Evolutionary conservation across 805 yeast genomes (phyloP).

Genomic region (Candida silvicultrix): DNA sequence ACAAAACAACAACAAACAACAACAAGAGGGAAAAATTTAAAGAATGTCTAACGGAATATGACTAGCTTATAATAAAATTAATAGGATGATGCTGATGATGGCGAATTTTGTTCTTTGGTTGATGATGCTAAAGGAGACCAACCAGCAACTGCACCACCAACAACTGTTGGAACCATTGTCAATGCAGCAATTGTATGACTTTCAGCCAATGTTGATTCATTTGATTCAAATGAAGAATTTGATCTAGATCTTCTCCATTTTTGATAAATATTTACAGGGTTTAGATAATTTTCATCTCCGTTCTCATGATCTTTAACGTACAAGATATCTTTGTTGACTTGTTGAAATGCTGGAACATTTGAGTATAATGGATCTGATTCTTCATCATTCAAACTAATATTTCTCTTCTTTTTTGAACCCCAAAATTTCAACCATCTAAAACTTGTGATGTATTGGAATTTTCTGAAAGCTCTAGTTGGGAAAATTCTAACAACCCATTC

Average conservation of each 20-base stretch:
- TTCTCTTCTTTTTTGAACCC: constrained; percentile 5
- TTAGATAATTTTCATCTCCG: constrained; percentile 8
- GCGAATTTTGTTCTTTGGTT: background rate
- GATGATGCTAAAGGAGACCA: constrained; percentile 27
- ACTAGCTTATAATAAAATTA: background rate
- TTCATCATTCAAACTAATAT: constrained; percentile 4
- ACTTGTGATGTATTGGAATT: constrained; percentile 10
- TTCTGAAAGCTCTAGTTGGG: constrained; percentile 43
- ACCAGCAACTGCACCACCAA: constrained; percentile 55
- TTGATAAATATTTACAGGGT: constrained; percentile 20
- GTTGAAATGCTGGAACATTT: constrained; percentile 26
- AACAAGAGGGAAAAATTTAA: background rate
- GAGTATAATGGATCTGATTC: constrained; percentile 15
- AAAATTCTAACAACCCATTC: constrained; percentile 56
- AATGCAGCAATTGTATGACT: constrained; percentile 33
- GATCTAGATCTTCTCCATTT: constrained; percentile 19
- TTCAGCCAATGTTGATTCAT: constrained; percentile 7
- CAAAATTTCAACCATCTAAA: constrained; percentile 12
- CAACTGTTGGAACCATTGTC: constrained; percentile 48
- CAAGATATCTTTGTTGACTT: constrained; percentile 25
- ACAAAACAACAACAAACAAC: background rate
- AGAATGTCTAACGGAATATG: background rate
- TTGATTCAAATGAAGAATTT: constrained; percentile 7
- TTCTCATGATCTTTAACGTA: constrained; percentile 17
- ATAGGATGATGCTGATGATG: background rate